Conservation (phyloP, 1,284 basidiomycete genomes). For the Taiwanofungus camphoratus region DNA sequence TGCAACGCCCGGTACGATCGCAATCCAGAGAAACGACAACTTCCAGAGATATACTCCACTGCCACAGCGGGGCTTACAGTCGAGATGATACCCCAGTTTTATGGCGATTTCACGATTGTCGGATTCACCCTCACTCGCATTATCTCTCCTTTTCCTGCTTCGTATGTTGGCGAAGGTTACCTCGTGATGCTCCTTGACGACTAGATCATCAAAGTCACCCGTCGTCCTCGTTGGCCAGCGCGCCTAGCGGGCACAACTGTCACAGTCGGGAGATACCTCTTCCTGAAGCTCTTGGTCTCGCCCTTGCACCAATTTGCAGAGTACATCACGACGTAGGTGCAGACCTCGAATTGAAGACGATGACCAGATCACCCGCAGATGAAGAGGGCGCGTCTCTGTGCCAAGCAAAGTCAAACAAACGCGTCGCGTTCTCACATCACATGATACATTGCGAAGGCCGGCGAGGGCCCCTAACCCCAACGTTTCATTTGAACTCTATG, state of each 20-base stretch:
- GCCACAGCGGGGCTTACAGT: slow-evolving; percentile 10
- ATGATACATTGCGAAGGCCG: too few species aligned
- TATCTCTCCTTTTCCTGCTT: slow-evolving; percentile 19
- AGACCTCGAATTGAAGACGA: slow-evolving; percentile 26
- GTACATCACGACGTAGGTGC: slow-evolving; percentile 23
- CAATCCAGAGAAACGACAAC: slow-evolving; percentile 19
- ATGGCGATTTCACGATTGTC: slow-evolving; percentile 26
- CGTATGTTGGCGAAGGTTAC: slow-evolving; percentile 27
- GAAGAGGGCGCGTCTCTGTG: slow-evolving; percentile 20
- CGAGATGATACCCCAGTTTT: slow-evolving; percentile 28
- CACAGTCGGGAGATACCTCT: slow-evolving; percentile 16
- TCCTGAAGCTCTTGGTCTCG: slow-evolving; percentile 29
- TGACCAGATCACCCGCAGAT: slow-evolving; percentile 32
- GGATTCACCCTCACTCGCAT: slow-evolving; percentile 26
- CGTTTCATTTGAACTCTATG: too few species aligned
- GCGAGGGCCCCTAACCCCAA: too few species aligned
- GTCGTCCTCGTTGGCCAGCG: slow-evolving; percentile 12
- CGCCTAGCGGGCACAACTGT: too few species aligned
- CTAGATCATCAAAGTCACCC: background rate
- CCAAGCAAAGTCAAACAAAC: background rate
- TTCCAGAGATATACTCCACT: slow-evolving; percentile 21
- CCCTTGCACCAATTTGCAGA: slow-evolving; percentile 17
- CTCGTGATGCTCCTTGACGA: slow-evolving; percentile 21
- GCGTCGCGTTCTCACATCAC: too few species aligned
- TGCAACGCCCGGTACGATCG: slow-evolving; percentile 13